These are phyloP conservation scores for Capsella bursapastoris DNA, from an alignment of 345 rosid genomes.

Conservation along the genomic window DNA sequence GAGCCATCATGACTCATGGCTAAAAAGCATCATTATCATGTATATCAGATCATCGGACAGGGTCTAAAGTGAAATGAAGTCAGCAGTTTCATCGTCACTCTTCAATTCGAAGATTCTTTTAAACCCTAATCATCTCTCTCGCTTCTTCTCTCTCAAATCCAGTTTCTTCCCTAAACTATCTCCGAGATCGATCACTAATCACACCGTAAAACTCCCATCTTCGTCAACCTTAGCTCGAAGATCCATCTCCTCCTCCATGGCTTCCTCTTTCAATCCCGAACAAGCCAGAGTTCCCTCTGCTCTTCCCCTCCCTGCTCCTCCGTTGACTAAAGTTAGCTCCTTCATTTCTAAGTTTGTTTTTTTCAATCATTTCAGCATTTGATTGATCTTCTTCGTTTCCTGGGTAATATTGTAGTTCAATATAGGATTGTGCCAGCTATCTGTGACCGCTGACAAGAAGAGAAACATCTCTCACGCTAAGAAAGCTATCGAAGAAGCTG, in stretches of 20 bases:
- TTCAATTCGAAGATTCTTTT: slow-evolving; percentile 44
- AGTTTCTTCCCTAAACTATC: slow-evolving; percentile 26
- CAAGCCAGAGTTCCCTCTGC: slow-evolving; percentile 82
- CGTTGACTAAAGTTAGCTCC: slow-evolving; percentile 62
- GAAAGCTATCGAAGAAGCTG: slow-evolving; percentile 72
- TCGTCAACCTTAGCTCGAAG: slow-evolving; percentile 35
- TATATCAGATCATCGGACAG: background rate
- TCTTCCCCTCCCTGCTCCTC: slow-evolving; percentile 73
- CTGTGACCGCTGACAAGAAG: slow-evolving; percentile 74
- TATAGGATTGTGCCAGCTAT: slow-evolving; percentile 81
- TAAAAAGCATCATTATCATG: background rate
- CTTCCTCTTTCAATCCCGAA: slow-evolving; percentile 77
- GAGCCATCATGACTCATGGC: background rate
- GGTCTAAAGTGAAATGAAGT: slow-evolving; percentile 53
- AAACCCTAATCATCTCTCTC: slow-evolving; percentile 39
- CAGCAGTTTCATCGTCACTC: slow-evolving; percentile 53
- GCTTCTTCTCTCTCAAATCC: slow-evolving; percentile 28
- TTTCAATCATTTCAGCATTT: background rate
- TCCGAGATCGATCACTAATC: slow-evolving; percentile 18
- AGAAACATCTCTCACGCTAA: slow-evolving; percentile 79
- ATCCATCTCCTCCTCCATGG: slow-evolving; percentile 50
- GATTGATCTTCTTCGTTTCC: slow-evolving; percentile 23
- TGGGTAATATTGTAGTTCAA: slow-evolving; percentile 56
- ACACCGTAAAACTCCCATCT: slow-evolving; percentile 20
- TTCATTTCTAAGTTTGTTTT: background rate